Percentiles rank a stretch among this genome's conserved stretches.
Evolutionary conservation across 169 alveolate species (phyloP).

Genomic region (Cardiosporidium cionae): DNA sequence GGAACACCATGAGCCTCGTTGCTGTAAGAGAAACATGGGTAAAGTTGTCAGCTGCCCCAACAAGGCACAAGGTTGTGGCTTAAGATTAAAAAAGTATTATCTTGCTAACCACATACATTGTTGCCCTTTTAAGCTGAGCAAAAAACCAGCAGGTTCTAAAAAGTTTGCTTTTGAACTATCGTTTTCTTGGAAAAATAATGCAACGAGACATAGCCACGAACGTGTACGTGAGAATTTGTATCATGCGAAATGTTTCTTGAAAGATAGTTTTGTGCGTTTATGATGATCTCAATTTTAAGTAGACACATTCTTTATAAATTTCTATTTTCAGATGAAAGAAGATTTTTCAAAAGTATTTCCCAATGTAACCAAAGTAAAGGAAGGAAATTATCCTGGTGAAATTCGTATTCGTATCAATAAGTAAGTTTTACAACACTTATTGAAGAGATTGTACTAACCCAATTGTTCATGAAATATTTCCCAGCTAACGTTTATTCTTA

Average conservation of each 20-base stretch:
- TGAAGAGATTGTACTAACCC: no score
- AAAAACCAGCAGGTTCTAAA: neutral
- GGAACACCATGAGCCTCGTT: conserved; percentile 32
- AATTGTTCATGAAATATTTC: neutral
- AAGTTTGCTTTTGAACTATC: neutral
- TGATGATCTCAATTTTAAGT: neutral
- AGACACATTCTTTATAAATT: neutral
- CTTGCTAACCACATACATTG: conserved; percentile 16
- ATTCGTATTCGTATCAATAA: neutral
- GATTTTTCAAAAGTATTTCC: neutral
- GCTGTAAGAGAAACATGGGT: conserved; percentile 35
- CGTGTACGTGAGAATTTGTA: neutral
- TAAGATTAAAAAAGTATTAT: conserved; percentile 16
- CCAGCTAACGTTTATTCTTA: neutral
- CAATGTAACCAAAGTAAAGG: neutral
- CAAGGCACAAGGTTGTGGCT: conserved; percentile 13
- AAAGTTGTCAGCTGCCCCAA: conserved; percentile 26
- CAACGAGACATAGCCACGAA: neutral
- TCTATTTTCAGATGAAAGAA: neutral
- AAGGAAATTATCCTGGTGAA: neutral
- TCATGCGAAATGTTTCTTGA: neutral
- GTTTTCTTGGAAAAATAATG: neutral
- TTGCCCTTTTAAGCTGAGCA: conserved; percentile 23
- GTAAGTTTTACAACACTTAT: neutral
- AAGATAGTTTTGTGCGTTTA: neutral